A percentile compares a stretch with the other conserved stretches of the same genome.
Evolutionary conservation across 1,284 basidiomycete genomes (phyloP).

Genomic region (Rhodotorula sp.): DNA sequence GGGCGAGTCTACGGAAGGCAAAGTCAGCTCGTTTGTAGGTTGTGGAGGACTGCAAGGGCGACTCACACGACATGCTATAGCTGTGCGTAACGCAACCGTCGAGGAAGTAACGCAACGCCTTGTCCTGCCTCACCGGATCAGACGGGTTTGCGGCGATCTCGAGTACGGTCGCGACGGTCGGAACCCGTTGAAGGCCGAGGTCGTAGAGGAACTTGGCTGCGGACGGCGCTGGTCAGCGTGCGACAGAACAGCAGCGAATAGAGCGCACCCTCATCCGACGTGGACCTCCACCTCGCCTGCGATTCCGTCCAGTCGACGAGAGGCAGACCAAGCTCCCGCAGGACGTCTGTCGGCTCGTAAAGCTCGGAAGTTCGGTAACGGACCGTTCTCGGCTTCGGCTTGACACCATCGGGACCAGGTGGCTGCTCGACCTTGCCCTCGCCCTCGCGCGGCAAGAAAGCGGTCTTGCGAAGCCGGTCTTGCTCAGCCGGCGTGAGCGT

Average conservation of each 20-base stretch:
- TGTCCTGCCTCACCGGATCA: conserved; percentile 55
- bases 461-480: conserved; percentile 70
- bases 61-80: conserved; percentile 28
- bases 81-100: conserved; percentile 56
- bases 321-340: conserved; percentile 73
- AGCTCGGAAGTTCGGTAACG: conserved; percentile 67
- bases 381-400: conserved; percentile 46
- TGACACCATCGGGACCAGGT: conserved; percentile 44
- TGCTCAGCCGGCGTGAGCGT: conserved; percentile 68
- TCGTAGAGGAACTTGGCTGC: conserved; percentile 78
- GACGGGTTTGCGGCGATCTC: conserved; percentile 61
- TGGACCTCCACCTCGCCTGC: conserved; percentile 66
- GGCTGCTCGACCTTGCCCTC: conserved; percentile 40
- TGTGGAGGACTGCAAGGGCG: fast-evolving
- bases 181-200: conserved; percentile 72
- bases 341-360: conserved; percentile 62
- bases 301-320: conserved; percentile 82
- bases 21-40: no score
- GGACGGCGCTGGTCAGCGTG: conserved; percentile 11
- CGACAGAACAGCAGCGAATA: background rate
- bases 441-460: conserved; percentile 72
- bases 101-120: conserved; percentile 74
- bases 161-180: conserved; percentile 67
- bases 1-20: conserved; percentile 19
- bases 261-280: conserved; percentile 75